Evolutionary conservation across 768 basidiomycete genomes (phyloP).

Genomic region (Cyclocybe cylindracea): DNA sequence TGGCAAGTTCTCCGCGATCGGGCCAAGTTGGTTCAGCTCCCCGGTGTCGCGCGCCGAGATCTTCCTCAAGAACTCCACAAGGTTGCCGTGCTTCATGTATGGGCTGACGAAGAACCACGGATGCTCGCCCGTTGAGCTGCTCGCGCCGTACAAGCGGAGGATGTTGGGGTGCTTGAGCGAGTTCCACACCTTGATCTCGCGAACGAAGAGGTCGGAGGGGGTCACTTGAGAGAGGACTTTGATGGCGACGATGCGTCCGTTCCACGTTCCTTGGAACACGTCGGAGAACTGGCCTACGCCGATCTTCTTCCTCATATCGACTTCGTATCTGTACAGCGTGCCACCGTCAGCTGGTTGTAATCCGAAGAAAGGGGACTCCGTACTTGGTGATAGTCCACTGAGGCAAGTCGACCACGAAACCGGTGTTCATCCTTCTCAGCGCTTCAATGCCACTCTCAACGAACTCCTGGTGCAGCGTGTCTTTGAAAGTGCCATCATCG

Average conservation of each 20-base stretch:
- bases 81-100: slow-evolving; percentile 62
- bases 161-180: slow-evolving; percentile 65
- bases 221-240: slow-evolving; percentile 68
- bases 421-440: slow-evolving; percentile 55
- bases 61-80: slow-evolving; percentile 56
- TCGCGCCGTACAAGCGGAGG: slow-evolving; percentile 72
- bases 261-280: slow-evolving; percentile 74
- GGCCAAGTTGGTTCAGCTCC: not conserved
- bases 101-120: slow-evolving; percentile 80
- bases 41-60: slow-evolving; percentile 20
- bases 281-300: slow-evolving; percentile 73
- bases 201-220: slow-evolving; percentile 61
- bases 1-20: slow-evolving; percentile 19
- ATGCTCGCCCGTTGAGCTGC: slow-evolving; percentile 60
- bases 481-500: slow-evolving; percentile 20
- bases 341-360: not conserved
- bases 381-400: slow-evolving; percentile 74
- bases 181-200: slow-evolving; percentile 72
- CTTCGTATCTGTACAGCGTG: slow-evolving; percentile 54
- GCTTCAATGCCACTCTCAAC: slow-evolving; percentile 70
- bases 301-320: slow-evolving; percentile 63
- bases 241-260: slow-evolving; percentile 59
- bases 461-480: slow-evolving; percentile 63
- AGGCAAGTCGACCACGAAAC: slow-evolving; percentile 44
- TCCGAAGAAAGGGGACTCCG: slow-evolving; percentile 5